Base-by-base conservation (phyloP, 345 rosid genomes). In the Eucalyptus regnans region DNA sequence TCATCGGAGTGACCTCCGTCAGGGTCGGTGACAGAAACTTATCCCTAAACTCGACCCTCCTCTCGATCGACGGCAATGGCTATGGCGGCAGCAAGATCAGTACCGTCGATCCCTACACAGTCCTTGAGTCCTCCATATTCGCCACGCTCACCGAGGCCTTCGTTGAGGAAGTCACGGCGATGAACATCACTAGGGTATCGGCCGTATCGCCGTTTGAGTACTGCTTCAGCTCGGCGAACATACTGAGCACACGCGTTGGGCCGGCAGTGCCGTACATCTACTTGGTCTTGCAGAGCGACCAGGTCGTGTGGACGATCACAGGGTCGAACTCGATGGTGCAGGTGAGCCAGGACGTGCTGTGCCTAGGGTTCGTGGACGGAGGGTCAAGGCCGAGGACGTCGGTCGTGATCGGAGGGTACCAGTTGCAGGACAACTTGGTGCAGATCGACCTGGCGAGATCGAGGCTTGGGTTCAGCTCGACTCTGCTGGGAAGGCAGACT, bases 261-360 rank as follows among this genome's bases (percentile, higher is more conserved):
- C 62, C 91, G 12, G 87, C 92, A 3, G 97, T 96, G 90, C 97
- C 98, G 43, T 92, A 88, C 12, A 92, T 95, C 10, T 90, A 92
- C 54, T 91, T 96, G 15, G 93, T 92, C 64, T 71, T 95, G 91
- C 95, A 94, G 20, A 93, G 89, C 89, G 89, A 91, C 2, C 88
- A 88, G 89, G 92, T 93, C 11, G n/a, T 90, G 3, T 96, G 98
- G 99, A 92, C 94, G 50, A 93, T 96, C 9, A 89, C 88, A 1
- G 99, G 98, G 37, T 92, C 95, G 6, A 96, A 96, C 89, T 96
- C 96, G 7, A 96, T 96, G 96, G 98, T 96, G 54, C 64, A 88
- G 17, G 97, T 93, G 7, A 91, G 87, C 16, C 86, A 88, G 14
- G 89, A 91, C 6, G 96, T 94, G 51, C 50, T 93, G 86, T 96